A percentile compares a stretch with the other conserved stretches of the same genome.
These are phyloP conservation scores for Ephemerocybe angulata DNA, from an alignment of 768 basidiomycete species.

Conservation along the genomic window DNA sequence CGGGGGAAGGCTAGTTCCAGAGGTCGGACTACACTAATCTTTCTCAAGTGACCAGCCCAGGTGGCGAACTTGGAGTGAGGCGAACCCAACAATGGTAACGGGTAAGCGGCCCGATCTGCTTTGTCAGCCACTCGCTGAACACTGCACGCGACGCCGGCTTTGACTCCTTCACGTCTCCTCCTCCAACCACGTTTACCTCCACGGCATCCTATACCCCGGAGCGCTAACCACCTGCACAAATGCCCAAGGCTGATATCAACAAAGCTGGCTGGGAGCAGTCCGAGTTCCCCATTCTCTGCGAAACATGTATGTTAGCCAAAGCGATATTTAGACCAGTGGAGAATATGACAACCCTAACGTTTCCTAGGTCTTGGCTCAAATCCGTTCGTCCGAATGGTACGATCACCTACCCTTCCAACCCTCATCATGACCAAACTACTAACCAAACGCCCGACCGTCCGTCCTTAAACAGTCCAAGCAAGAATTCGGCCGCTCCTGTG, in stretches of 20 bases:
- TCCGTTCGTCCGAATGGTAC: constrained; percentile 92
- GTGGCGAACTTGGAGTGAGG: too few relatives aligned
- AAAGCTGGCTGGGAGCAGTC: constrained; percentile 93
- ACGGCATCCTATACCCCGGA: constrained; percentile 20
- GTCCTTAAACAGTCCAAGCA: constrained; percentile 83
- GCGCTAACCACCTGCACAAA: constrained; percentile 34
- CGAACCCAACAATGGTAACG: too few relatives aligned
- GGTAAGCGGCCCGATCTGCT: too few relatives aligned
- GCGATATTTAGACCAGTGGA: constrained; percentile 1
- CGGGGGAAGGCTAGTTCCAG: too few relatives aligned
- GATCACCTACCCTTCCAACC: constrained; percentile 17
- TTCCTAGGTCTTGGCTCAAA: constrained; percentile 77
- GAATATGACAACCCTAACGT: constrained; percentile 1
- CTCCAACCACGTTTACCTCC: not conserved
- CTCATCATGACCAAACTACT: not conserved
- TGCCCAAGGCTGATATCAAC: constrained; percentile 87
- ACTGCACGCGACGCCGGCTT: too few relatives aligned
- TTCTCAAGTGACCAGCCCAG: too few relatives aligned
- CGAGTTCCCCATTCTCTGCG: constrained; percentile 91
- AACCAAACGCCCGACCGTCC: constrained; percentile 7
- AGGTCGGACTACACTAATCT: too few relatives aligned
- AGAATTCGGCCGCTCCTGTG: constrained; percentile 93
- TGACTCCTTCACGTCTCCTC: too few relatives aligned
- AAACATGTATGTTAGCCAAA: constrained; percentile 63
- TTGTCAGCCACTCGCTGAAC: too few relatives aligned